These are phyloP conservation scores for Fusarium caatingaense DNA, from an alignment of 2,329 filamentous ascomycete species.

Conservation along the genomic window DNA sequence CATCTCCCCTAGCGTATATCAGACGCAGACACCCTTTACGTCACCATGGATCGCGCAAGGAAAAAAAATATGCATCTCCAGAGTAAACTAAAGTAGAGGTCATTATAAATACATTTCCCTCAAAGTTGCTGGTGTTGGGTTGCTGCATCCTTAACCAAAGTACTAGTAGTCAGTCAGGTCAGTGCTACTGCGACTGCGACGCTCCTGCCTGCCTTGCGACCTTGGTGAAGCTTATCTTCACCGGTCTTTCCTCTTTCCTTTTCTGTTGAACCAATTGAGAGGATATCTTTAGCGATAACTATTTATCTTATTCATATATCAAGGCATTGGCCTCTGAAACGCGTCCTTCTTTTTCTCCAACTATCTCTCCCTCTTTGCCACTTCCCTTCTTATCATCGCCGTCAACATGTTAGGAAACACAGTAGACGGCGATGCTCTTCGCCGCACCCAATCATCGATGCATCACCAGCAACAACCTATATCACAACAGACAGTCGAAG, in stretches of 20 bases:
- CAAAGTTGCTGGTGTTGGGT: background rate
- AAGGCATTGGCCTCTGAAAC: background rate
- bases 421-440: slow-evolving; percentile 49
- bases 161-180: background rate
- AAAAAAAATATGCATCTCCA: slow-evolving; percentile 13
- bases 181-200: background rate
- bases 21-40: slow-evolving; percentile 14
- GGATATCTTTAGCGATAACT: slow-evolving; percentile 15
- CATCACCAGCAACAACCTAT: slow-evolving; percentile 29
- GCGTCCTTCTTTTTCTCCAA: background rate
- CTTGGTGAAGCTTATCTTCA: slow-evolving; percentile 20
- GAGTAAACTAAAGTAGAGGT: background rate
- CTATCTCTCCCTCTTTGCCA: background rate
- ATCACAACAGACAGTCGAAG: slow-evolving; percentile 41
- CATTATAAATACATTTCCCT: slow-evolving; percentile 30
- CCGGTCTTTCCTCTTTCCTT: slow-evolving; percentile 8
- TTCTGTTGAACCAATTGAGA: background rate
- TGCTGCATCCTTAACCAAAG: background rate
- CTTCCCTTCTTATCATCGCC: background rate
- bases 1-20: slow-evolving; percentile 5
- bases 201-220: slow-evolving; percentile 4
- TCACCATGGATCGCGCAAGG: slow-evolving; percentile 14
- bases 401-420: slow-evolving; percentile 50
- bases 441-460: slow-evolving; percentile 48
- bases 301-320: slow-evolving; percentile 2